These are phyloP conservation scores for Elsinoe australis DNA, from an alignment of 2,329 filamentous ascomycete species.

Conservation along the genomic window DNA sequence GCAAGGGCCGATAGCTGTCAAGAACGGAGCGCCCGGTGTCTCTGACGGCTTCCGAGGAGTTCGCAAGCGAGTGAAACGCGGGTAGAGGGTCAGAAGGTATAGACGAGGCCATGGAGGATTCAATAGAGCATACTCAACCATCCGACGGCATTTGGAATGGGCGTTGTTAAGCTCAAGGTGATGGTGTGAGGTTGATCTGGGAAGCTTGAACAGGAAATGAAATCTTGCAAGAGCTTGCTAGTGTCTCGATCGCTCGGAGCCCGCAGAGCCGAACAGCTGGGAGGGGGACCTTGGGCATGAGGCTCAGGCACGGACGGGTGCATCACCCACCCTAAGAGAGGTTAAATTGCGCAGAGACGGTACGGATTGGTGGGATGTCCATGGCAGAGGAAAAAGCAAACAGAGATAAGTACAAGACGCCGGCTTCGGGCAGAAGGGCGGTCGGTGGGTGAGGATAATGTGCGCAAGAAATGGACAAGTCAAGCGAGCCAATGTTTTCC, in stretches of 20 bases:
- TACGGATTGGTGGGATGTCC: conserved; percentile 7
- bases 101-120: neutral
- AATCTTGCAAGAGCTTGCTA: conserved; percentile 1
- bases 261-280: neutral
- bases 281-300: neutral
- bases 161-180: conserved; percentile 5
- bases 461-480: neutral
- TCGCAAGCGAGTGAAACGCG: conserved; percentile 1
- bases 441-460: neutral
- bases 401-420: neutral
- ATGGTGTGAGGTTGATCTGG: conserved; percentile 15
- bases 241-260: conserved; percentile 8
- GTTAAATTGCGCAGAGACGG: neutral
- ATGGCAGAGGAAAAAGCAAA: conserved; percentile 5
- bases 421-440: neutral
- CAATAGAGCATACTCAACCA: conserved; percentile 1
- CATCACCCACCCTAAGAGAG: neutral
- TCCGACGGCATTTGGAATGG: conserved; percentile 9
- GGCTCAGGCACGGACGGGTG: conserved; percentile 6
- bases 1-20: conserved; percentile 9
- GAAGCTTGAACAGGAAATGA: conserved; percentile 8
- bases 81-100: neutral
- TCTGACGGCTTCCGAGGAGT: conserved; percentile 14
- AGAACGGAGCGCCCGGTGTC: conserved; percentile 3
- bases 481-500: neutral